Conservation (phyloP, 768 basidiomycete genomes). For the Suillus tomentosus region DNA sequence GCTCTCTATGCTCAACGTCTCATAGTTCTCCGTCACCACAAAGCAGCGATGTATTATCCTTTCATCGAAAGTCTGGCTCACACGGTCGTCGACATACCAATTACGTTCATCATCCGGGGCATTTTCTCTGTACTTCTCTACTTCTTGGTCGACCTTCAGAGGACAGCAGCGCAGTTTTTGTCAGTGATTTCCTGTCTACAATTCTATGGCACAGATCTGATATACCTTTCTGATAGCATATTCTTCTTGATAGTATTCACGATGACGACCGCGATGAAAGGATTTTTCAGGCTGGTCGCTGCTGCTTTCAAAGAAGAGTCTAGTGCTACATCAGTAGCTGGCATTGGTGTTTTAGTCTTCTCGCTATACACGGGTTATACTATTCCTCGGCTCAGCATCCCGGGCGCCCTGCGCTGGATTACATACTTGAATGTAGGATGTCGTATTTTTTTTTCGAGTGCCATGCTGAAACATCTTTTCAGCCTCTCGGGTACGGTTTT, state of each 20-base stretch:
- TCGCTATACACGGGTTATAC: slow-evolving; percentile 59
- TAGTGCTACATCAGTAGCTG: slow-evolving; percentile 62
- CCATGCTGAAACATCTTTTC: neutral
- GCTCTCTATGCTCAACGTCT: slow-evolving; percentile 47
- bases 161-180: slow-evolving; percentile 64
- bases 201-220: neutral
- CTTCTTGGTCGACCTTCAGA: slow-evolving; percentile 61
- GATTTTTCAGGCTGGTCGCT: slow-evolving; percentile 71
- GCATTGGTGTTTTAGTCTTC: slow-evolving; percentile 52
- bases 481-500: slow-evolving; percentile 38
- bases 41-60: slow-evolving; percentile 53
- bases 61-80: slow-evolving; percentile 48
- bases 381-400: slow-evolving; percentile 64
- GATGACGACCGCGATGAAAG: slow-evolving; percentile 68
- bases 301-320: slow-evolving; percentile 60
- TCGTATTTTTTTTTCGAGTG: neutral
- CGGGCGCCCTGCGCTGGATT: slow-evolving; percentile 70
- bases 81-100: slow-evolving; percentile 49
- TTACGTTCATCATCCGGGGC: slow-evolving; percentile 38
- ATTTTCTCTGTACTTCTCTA: slow-evolving; percentile 51
- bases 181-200: slow-evolving; percentile 40
- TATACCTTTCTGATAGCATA: slow-evolving; percentile 40
- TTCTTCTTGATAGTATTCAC: slow-evolving; percentile 60
- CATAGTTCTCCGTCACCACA: slow-evolving; percentile 44
- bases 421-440: slow-evolving; percentile 57